Conservation (phyloP, 306 rosid genomes). For the Begonia peltatifolia region DNA sequence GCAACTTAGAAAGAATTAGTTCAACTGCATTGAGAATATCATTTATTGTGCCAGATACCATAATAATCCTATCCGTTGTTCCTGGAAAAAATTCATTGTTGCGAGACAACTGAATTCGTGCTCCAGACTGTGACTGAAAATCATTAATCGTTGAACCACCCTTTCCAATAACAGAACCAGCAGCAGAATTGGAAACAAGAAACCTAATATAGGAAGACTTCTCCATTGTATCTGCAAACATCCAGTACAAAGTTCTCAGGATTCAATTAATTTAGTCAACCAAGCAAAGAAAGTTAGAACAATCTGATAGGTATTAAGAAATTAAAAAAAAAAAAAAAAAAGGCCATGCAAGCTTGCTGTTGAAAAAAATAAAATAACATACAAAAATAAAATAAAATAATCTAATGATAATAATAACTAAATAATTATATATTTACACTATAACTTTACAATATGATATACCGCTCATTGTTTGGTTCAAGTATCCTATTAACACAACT, state of each 20-base stretch:
- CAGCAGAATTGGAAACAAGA: constrained; percentile 97
- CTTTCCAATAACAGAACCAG: constrained; percentile 99
- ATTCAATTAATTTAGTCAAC: too few species aligned
- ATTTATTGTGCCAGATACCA: constrained; percentile 78
- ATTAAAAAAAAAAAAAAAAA: too few species aligned
- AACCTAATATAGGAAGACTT: constrained; percentile 82
- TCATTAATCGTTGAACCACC: constrained; percentile 98
- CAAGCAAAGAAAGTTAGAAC: too few species aligned
- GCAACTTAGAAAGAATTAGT: constrained; percentile 74
- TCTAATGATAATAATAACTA: too few species aligned
- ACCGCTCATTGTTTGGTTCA: too few species aligned
- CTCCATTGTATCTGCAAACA: constrained; percentile 58
- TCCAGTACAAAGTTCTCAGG: neutral
- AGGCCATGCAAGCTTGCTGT: too few species aligned
- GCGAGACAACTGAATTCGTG: constrained; percentile 92
- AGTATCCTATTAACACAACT: too few species aligned
- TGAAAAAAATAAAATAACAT: too few species aligned
- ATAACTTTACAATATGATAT: too few species aligned
- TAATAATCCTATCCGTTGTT: constrained; percentile 92
- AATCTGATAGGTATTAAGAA: too few species aligned
- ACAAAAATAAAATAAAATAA: too few species aligned
- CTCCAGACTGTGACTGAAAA: constrained; percentile 96
- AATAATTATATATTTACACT: too few species aligned
- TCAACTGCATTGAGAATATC: constrained; percentile 80
- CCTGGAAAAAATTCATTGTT: constrained; percentile 97